These are phyloP conservation scores for Aspergillus heteromorphus DNA, from an alignment of 495 filamentous ascomycete species.

Conservation along the genomic window DNA sequence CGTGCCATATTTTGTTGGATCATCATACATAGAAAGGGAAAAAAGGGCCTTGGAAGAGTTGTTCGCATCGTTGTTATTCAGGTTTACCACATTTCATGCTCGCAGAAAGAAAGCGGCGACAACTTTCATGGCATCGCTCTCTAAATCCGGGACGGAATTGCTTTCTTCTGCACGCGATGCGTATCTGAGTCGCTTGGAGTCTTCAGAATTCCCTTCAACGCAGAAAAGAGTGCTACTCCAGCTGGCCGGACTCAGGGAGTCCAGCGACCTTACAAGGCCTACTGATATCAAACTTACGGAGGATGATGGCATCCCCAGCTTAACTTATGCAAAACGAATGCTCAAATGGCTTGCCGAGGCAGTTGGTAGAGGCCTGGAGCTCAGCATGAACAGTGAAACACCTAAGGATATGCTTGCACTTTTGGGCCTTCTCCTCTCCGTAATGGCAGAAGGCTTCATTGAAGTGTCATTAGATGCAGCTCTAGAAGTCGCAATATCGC, in stretches of 20 bases:
- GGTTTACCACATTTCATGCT: conserved; percentile 89
- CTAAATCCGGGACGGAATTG: conserved; percentile 80
- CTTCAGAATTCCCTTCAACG: conserved; percentile 73
- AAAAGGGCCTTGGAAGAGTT: conserved; percentile 84
- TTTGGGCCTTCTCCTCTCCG: conserved; percentile 74
- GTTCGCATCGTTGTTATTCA: conserved; percentile 89
- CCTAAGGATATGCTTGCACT: conserved; percentile 91
- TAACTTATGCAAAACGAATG: conserved; percentile 91
- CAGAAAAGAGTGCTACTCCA: conserved; percentile 83
- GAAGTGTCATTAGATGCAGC: conserved; percentile 90
- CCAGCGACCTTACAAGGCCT: conserved; percentile 45
- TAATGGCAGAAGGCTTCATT: conserved; percentile 91
- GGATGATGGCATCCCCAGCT: conserved; percentile 75
- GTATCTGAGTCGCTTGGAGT: conserved; percentile 79
- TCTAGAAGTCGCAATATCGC: conserved; percentile 64
- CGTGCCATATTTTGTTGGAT: conserved; percentile 88
- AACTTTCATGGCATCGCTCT: conserved; percentile 82
- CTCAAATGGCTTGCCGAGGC: conserved; percentile 96
- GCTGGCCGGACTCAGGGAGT: conserved; percentile 64
- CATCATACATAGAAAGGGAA: conserved; percentile 93
- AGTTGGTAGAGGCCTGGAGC: conserved; percentile 85
- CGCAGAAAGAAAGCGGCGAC: conserved; percentile 78
- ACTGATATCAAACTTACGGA: conserved; percentile 83
- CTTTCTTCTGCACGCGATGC: conserved; percentile 71
- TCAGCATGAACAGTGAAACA: conserved; percentile 79